phyloP scores from a whole-genome alignment of 768 basidiomycete genomes.

The Hysterangium stoloniferum region DNA sequence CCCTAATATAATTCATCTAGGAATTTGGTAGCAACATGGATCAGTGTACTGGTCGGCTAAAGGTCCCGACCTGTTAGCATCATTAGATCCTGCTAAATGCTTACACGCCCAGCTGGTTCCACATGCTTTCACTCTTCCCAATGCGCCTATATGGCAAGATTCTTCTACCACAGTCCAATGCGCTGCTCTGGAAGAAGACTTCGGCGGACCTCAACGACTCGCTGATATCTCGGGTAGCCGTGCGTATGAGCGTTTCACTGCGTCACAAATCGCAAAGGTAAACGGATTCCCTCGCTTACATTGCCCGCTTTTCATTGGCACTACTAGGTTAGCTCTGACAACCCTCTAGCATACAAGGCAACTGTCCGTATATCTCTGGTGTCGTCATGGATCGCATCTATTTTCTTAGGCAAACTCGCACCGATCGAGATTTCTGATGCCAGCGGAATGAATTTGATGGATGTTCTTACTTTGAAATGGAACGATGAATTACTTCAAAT shows the following conservation, averaged over 20 bases:
- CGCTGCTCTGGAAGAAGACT: slow-evolving; percentile 49
- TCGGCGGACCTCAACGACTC: slow-evolving; percentile 65
- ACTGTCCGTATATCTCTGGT: slow-evolving; percentile 72
- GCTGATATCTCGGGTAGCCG: slow-evolving; percentile 74
- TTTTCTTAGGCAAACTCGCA: slow-evolving; percentile 72
- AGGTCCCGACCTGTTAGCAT: slow-evolving; percentile 43
- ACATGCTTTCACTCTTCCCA: slow-evolving; percentile 56
- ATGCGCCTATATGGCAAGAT: slow-evolving; percentile 87
- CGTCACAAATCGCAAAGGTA: slow-evolving; percentile 74
- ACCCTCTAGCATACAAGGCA: slow-evolving; percentile 45
- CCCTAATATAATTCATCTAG: background rate
- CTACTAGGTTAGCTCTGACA: slow-evolving; percentile 46
- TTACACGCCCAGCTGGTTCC: slow-evolving; percentile 55
- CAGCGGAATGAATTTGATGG: slow-evolving; percentile 87
- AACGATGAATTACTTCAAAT: slow-evolving; percentile 55
- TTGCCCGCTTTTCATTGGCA: background rate
- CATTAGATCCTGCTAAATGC: slow-evolving; percentile 41
- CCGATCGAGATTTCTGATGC: slow-evolving; percentile 85
- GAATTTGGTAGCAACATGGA: slow-evolving; percentile 61
- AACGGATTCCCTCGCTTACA: slow-evolving; percentile 13
- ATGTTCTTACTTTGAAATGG: slow-evolving; percentile 69
- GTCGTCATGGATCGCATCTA: slow-evolving; percentile 73
- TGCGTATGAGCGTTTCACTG: slow-evolving; percentile 86
- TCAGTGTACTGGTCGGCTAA: slow-evolving; percentile 73
- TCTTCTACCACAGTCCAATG: slow-evolving; percentile 78